Conservation (phyloP, 768 basidiomycete species). For the Tephrocybe sp. region DNA sequence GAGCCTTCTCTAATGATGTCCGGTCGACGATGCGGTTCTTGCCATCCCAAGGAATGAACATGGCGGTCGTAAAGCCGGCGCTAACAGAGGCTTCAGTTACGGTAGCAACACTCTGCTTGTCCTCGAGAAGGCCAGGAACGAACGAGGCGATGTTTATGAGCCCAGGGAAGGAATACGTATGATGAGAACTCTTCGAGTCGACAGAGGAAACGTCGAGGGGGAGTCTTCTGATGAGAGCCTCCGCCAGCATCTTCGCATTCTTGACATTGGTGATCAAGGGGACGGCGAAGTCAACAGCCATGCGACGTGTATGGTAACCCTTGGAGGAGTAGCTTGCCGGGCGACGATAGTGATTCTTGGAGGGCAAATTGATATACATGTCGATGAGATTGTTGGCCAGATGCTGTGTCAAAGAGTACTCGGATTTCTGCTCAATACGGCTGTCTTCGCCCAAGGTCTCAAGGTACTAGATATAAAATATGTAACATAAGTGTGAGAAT, state of each 20-base stretch:
- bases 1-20: constrained; percentile 66
- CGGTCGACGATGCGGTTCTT: constrained; percentile 66
- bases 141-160: constrained; percentile 88
- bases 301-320: constrained; percentile 93
- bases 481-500: constrained; percentile 1
- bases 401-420: constrained; percentile 97
- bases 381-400: constrained; percentile 96
- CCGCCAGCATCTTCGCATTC: constrained; percentile 94
- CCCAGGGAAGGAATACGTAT: constrained; percentile 88
- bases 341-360: constrained; percentile 95
- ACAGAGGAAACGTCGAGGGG: constrained; percentile 86
- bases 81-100: constrained; percentile 82
- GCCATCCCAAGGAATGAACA: constrained; percentile 74
- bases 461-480: constrained; percentile 59
- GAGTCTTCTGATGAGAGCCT: constrained; percentile 89
- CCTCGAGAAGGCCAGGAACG: constrained; percentile 66
- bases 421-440: constrained; percentile 84
- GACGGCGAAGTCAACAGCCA: constrained; percentile 98
- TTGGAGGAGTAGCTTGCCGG: constrained; percentile 97
- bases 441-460: constrained; percentile 82
- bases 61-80: constrained; percentile 85
- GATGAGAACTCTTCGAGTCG: constrained; percentile 94
- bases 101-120: constrained; percentile 59
- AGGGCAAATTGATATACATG: constrained; percentile 99
- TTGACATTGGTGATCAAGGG: constrained; percentile 99